Base-by-base conservation (phyloP, 805 yeast species). In the Candida nanaspora region DNA sequence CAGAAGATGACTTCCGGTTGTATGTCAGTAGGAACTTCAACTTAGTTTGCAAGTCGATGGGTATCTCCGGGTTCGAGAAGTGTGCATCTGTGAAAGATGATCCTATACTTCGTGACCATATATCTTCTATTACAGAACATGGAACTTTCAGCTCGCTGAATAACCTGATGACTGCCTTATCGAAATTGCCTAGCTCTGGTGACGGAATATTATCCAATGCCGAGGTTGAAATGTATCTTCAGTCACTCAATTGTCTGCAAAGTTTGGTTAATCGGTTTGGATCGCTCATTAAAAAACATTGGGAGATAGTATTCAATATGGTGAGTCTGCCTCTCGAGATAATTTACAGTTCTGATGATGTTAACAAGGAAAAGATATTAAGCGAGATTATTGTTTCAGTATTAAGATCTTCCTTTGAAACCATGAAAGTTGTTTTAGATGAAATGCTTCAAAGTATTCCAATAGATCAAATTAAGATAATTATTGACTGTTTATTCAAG, bases 401-500 rank as follows among this genome's bases (percentile, higher is more conserved):
- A 30, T 66, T 76, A 45, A 78, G 76, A 47, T 74, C 82, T 0
- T 78, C 95, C 0, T 93, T 87, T 62, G 89, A 81, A 41, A 83
- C 93, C 0, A 68, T 91, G 46, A 89, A 86, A 54, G 70, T 89
- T 40, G 78, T 91, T 18, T 70, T 94, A 45, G 94, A 87, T 53
- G 97, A 91, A 55, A 87, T 91, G 52, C 60, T 93, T 37, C 79
- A 76, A 31, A 67, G 79, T 3, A 65, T 93, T 10, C 95, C 97
- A 0, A 59, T 71, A 27, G 63, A 66, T n/a, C 82, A 81, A 41
- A 67, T 86, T 29, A 74, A 72, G 43, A 67, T 70, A 2, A 71
- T 89, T 32, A 77, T 88, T 43, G 87, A 86, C 46, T 78, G 89
- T 1, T 65, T 91, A 29, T 74, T 71, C 50, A 74, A 78, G 46